phyloP scores from a whole-genome alignment of 345 rosid species.

The Pistacia atlantica region DNA sequence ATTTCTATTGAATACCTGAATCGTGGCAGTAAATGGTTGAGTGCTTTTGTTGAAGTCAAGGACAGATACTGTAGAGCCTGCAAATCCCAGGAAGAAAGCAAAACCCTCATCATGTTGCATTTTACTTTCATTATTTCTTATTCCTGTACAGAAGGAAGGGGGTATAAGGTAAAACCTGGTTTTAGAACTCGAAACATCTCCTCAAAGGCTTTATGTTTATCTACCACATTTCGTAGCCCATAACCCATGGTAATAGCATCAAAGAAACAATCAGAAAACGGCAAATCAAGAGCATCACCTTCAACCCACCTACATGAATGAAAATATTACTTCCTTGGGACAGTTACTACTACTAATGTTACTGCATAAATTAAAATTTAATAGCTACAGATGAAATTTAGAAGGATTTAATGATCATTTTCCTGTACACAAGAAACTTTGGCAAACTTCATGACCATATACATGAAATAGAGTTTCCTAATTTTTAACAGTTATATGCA shows the following conservation, averaged over 20 bases:
- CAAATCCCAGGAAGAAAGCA: slow-evolving; percentile 16
- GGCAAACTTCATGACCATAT: neutral
- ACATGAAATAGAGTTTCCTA: neutral
- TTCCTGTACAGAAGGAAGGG: neutral
- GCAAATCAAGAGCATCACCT: slow-evolving; percentile 82
- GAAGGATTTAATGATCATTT: neutral
- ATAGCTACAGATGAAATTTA: slow-evolving; percentile 7
- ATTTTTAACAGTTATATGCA: neutral
- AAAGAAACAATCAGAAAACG: slow-evolving; percentile 63
- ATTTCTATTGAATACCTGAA: slow-evolving; percentile 57
- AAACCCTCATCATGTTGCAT: neutral
- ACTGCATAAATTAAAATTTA: neutral
- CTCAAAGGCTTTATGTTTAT: slow-evolving; percentile 57
- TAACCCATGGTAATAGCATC: slow-evolving; percentile 91
- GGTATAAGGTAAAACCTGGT: slow-evolving; percentile 51
- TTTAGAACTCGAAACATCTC: slow-evolving; percentile 77
- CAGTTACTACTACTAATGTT: neutral
- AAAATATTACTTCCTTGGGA: neutral
- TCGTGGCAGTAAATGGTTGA: slow-evolving; percentile 40
- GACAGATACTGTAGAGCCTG: slow-evolving; percentile 72
- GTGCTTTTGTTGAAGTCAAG: slow-evolving; percentile 85
- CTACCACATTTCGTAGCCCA: slow-evolving; percentile 75
- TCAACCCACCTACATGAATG: slow-evolving; percentile 62
- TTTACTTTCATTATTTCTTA: neutral
- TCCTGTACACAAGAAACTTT: neutral